A percentile compares a stretch with the other conserved stretches of the same genome.
Evolutionary conservation across 1,284 basidiomycete species (phyloP).

Genomic region (Trichosporon sp.): DNA sequence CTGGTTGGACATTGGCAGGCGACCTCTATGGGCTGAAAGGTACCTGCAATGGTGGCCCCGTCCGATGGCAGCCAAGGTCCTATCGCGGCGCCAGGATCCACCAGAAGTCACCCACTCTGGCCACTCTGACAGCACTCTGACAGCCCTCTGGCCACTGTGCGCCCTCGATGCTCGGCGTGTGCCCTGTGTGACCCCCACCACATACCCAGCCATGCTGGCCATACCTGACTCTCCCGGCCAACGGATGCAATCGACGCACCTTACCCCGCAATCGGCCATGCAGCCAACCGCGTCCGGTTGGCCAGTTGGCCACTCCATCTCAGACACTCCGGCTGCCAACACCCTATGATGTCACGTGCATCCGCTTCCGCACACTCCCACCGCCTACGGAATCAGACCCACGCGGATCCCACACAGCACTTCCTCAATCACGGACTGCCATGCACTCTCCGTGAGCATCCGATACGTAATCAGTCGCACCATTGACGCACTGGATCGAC

Average conservation of each 20-base stretch:
- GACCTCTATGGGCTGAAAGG: neutral
- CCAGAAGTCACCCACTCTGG: neutral
- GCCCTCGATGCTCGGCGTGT: neutral
- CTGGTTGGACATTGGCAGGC: neutral
- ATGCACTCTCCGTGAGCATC: neutral
- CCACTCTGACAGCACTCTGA: too few relatives aligned
- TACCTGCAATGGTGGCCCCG: too few relatives aligned
- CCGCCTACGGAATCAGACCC: neutral
- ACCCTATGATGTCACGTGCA: too few relatives aligned
- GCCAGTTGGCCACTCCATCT: neutral
- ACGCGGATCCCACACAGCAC: neutral
- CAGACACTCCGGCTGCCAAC: too few relatives aligned
- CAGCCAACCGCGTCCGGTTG: neutral
- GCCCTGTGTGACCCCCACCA: neutral
- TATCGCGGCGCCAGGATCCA: neutral
- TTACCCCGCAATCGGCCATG: neutral
- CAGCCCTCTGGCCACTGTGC: neutral
- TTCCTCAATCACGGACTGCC: neutral
- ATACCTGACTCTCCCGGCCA: neutral
- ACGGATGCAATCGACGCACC: neutral
- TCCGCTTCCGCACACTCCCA: too few relatives aligned
- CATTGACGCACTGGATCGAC: constrained; percentile 5
- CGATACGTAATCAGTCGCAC: constrained; percentile 15
- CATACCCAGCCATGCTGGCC: neutral
- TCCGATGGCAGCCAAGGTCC: neutral